phyloP scores from a whole-genome alignment of 1,284 basidiomycete species.

The Pseudozyma tsukubaensis region DNA sequence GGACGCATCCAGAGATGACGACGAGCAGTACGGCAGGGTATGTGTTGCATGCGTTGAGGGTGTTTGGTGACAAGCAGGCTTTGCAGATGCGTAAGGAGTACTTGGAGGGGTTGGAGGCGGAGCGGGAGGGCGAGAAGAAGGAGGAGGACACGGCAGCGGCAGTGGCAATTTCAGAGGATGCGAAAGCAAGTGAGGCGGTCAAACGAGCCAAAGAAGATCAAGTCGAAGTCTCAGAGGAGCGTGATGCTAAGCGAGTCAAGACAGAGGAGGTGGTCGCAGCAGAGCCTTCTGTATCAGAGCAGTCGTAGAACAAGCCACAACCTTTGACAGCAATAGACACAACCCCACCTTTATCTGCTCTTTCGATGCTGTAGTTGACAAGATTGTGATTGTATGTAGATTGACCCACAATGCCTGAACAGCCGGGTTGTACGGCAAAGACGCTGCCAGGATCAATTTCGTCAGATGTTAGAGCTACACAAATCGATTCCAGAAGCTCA shows the following conservation, averaged over 20 bases:
- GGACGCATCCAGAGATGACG: constrained; percentile 95
- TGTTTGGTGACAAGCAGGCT: constrained; percentile 69
- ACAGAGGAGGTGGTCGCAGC: constrained; percentile 12
- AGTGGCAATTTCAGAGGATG: neutral
- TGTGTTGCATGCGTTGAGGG: constrained; percentile 83
- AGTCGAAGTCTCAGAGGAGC: constrained; percentile 10
- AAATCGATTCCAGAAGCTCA: too few species aligned
- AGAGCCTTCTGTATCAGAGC: constrained; percentile 3
- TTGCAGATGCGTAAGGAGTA: constrained; percentile 33
- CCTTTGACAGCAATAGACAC: too few species aligned
- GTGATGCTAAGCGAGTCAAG: constrained; percentile 24
- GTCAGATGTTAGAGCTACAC: too few species aligned
- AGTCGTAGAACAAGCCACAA: neutral
- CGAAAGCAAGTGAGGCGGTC: neutral
- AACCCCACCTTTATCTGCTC: too few species aligned
- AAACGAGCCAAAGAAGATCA: constrained; percentile 19
- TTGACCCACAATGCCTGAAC: too few species aligned
- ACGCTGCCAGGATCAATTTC: neutral
- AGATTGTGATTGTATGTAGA: neutral
- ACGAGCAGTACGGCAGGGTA: constrained; percentile 90
- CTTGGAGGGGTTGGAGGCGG: constrained; percentile 5
- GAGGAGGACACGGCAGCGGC: neutral
- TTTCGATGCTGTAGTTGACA: too few species aligned
- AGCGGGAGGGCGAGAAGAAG: neutral
- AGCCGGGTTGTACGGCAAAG: too few species aligned